Base-by-base conservation (phyloP, 2,329 filamentous ascomycete species). In the Paecilomyces sp. region DNA sequence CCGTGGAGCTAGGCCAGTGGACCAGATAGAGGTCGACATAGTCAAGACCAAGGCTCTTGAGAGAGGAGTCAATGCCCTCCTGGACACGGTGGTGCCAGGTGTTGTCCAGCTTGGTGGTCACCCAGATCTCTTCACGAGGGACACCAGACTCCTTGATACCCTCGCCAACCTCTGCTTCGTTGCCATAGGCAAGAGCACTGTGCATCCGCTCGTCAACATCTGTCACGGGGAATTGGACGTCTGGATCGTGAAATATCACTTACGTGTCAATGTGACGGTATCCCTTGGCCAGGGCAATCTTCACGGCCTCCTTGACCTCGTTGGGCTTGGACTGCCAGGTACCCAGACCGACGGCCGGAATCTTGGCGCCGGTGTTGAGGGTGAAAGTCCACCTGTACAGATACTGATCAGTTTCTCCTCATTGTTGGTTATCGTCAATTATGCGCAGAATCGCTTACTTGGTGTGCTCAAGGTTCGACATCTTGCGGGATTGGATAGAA, bases 21-120 rank as follows among this genome's bases (percentile, higher is more conserved):
- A 91, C 85, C 59, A 90, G 81, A 75, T 86, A 89, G n/a, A 90
- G 80, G 68, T 90, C 88, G 61, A 90, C 78, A 69, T 90, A 89
- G 67, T 87, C 86, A 12, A 86, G 77, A 33, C 81, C 84, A 65
- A 89, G 82, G 68, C 83, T 81, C 74, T 86, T 83, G 62, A 89
- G 78, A 56, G 86, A 86, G 52, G 83, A 82, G 63, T 81, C 80
- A 62, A 86, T 84, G 65, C 86, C 86, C 65, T 84, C 77, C 64
- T 84, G 75, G 25, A 89, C 88, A 11, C 81, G 79, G 67, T 82
- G 78, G 74, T 88, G 85, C 72, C 75, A 82, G 71, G 85, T 84
- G 77, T 88, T 88, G 82, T 85, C 86, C 33, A 88, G 76, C 74
- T 89, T 89, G 36, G 85, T 86, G n/a, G 84, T 87, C 66, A 89